Evolutionary conservation across 2,329 filamentous ascomycete genomes (phyloP).

Genomic region (Aspergillus versicolor): DNA sequence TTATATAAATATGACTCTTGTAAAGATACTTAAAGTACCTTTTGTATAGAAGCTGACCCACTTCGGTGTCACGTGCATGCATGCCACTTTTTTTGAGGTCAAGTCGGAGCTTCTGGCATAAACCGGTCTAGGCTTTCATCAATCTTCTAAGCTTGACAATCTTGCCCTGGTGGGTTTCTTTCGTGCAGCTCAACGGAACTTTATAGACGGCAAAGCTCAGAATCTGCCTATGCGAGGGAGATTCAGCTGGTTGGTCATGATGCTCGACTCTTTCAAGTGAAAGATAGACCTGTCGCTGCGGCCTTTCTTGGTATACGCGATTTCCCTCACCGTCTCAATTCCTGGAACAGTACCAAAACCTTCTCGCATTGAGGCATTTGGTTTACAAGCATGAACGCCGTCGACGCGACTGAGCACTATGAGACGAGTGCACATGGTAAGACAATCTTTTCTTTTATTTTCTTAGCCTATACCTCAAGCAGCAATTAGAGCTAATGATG

Average conservation of each 20-base stretch:
- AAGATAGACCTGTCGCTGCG: neutral
- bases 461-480: neutral
- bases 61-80: neutral
- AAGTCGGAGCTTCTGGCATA: neutral
- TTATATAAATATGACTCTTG: neutral
- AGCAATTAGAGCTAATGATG: neutral
- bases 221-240: conserved; percentile 3
- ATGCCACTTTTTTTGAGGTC: neutral
- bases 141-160: neutral
- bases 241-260: conserved; percentile 1
- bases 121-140: neutral
- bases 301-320: neutral
- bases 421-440: conserved; percentile 48
- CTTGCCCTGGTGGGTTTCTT: neutral
- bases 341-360: neutral
- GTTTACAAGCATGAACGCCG: conserved; percentile 57
- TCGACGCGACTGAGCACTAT: conserved; percentile 62
- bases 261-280: conserved; percentile 4
- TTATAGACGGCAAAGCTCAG: neutral
- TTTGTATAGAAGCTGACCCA: neutral
- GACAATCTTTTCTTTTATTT: neutral
- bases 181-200: neutral
- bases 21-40: neutral
- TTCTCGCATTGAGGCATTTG: neutral
- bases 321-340: neutral